Evolutionary conservation across 192 early-diverging fungal genomes (phyloP).

Genomic region (Backusella mclennaniae): DNA sequence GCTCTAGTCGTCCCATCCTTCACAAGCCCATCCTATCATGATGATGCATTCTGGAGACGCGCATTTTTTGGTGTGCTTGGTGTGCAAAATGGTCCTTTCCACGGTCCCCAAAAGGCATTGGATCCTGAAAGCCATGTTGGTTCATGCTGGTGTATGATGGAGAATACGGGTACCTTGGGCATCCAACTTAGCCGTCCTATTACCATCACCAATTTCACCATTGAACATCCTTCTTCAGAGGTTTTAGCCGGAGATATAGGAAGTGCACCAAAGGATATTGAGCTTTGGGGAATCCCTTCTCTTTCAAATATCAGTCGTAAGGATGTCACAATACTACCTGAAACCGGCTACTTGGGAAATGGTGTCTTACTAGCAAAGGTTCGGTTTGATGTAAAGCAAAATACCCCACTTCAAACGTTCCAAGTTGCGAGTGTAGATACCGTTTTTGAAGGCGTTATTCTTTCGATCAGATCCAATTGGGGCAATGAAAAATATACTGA

Average conservation of each 20-base stretch:
- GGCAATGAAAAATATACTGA: slow-evolving; percentile 71
- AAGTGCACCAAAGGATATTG: slow-evolving; percentile 63
- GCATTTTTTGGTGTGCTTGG: slow-evolving; percentile 31
- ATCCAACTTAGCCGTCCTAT: slow-evolving; percentile 59
- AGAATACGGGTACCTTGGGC: slow-evolving; percentile 57
- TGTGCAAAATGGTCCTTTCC: slow-evolving; percentile 35
- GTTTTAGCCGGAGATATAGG: slow-evolving; percentile 52
- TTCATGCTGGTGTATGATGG: slow-evolving; percentile 75
- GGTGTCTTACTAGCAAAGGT: slow-evolving; percentile 13
- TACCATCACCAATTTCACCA: slow-evolving; percentile 55
- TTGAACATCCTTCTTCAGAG: slow-evolving; percentile 65
- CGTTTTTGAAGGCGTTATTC: slow-evolving; percentile 46
- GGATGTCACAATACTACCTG: not conserved
- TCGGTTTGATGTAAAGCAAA: slow-evolving; percentile 49
- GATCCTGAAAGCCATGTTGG: slow-evolving; percentile 55
- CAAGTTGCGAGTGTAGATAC: slow-evolving; percentile 17
- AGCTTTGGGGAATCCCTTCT: slow-evolving; percentile 55
- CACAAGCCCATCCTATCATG: slow-evolving; percentile 60
- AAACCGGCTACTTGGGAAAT: not conserved
- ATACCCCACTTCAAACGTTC: slow-evolving; percentile 44
- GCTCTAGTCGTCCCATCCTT: slow-evolving; percentile 59
- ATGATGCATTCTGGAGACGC: slow-evolving; percentile 21
- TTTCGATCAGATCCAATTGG: slow-evolving; percentile 69
- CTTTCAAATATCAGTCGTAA: not conserved
- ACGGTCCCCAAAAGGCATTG: slow-evolving; percentile 40